Evolutionary conservation across 495 filamentous ascomycete species (phyloP).

Genomic region (Penicillium roqueforti): DNA sequence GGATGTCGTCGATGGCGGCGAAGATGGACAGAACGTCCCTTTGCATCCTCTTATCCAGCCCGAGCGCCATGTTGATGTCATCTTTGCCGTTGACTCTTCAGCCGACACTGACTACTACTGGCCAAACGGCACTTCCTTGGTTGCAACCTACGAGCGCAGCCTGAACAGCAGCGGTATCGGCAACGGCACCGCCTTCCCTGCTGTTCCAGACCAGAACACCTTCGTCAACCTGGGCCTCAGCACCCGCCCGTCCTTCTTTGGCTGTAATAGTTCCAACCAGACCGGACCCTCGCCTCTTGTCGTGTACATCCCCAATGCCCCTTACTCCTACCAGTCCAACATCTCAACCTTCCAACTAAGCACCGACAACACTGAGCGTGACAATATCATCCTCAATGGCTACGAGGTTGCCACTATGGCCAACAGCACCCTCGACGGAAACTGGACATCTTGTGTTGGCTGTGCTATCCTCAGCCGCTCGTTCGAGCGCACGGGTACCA

Average conservation of each 20-base stretch:
- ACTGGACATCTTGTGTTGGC: slow-evolving; percentile 78
- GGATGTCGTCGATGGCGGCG: slow-evolving; percentile 81
- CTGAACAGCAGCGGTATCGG: slow-evolving; percentile 50
- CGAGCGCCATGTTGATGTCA: slow-evolving; percentile 72
- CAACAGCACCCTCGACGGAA: slow-evolving; percentile 65
- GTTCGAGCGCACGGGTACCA: slow-evolving; percentile 60
- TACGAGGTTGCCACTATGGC: slow-evolving; percentile 76
- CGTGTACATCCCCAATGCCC: slow-evolving; percentile 87
- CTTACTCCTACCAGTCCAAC: slow-evolving; percentile 71
- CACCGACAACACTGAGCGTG: slow-evolving; percentile 60
- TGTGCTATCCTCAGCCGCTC: slow-evolving; percentile 82
- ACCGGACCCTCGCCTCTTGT: slow-evolving; percentile 59
- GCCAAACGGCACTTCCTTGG: slow-evolving; percentile 82
- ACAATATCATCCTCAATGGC: slow-evolving; percentile 79
- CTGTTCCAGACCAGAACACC: slow-evolving; percentile 76
- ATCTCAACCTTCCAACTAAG: slow-evolving; percentile 63
- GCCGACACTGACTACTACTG: slow-evolving; percentile 73
- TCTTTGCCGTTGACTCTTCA: slow-evolving; percentile 85
- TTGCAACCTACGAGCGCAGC: slow-evolving; percentile 78
- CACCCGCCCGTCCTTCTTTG: slow-evolving; percentile 85
- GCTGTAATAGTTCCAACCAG: slow-evolving; percentile 68
- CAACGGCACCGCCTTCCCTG: slow-evolving; percentile 82
- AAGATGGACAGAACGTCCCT: slow-evolving; percentile 85
- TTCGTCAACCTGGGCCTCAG: slow-evolving; percentile 87
- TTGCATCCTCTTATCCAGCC: slow-evolving; percentile 84